Conservation (phyloP, 257 asterid species). For the Gardenia jasminoides region DNA sequence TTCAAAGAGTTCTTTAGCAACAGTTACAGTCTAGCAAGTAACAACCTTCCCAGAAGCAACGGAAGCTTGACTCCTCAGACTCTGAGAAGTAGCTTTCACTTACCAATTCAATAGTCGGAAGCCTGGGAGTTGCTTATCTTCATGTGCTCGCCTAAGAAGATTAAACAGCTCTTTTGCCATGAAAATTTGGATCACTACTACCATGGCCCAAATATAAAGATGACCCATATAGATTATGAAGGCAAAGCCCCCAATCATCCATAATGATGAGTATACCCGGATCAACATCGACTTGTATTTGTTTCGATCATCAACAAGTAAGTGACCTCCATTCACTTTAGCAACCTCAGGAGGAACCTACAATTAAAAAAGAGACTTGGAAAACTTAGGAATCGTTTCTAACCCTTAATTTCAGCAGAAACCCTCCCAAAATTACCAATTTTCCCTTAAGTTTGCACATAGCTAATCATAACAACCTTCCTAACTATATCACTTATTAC, state of each 20-base stretch:
- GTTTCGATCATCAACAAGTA: constrained; percentile 77
- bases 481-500: neutral
- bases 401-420: neutral
- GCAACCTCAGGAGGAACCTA: constrained; percentile 69
- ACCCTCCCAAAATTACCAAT: neutral
- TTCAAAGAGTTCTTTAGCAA: neutral
- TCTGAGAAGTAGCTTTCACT: constrained; percentile 17
- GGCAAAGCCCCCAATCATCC: constrained; percentile 98
- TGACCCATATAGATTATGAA: constrained; percentile 89
- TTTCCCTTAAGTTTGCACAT: neutral
- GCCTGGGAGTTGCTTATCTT: constrained; percentile 94
- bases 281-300: constrained; percentile 94
- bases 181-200: constrained; percentile 83
- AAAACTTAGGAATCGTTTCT: constrained; percentile 14
- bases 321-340: constrained; percentile 50
- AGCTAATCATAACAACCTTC: neutral
- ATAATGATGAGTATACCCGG: constrained; percentile 75
- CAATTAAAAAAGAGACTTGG: constrained; percentile 20
- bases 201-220: constrained; percentile 93
- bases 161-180: constrained; percentile 94
- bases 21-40: neutral
- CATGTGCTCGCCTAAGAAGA: constrained; percentile 83
- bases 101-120: constrained; percentile 94
- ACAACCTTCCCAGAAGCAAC: neutral
- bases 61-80: neutral